Conservation (phyloP, 805 yeast genomes). For the Monosporozyma servazzii region DNA sequence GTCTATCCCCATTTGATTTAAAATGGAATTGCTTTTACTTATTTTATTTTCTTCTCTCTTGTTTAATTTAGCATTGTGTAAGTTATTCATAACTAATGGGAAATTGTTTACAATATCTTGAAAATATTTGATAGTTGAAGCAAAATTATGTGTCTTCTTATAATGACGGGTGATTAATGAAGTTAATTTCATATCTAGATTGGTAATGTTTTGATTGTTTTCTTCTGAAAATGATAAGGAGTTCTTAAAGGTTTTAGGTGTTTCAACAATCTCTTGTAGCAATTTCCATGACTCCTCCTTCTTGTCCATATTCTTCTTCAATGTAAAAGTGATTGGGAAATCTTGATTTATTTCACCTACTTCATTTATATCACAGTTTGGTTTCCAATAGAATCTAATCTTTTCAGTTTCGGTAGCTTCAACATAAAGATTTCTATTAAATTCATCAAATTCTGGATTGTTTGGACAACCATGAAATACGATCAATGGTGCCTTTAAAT, state of each 20-base stretch:
- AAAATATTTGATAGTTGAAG: conserved; percentile 29
- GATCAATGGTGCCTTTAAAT: conserved; percentile 40
- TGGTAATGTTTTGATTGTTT: conserved; percentile 19
- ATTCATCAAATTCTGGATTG: conserved; percentile 39
- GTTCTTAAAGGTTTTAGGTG: conserved; percentile 42
- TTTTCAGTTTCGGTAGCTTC: conserved; percentile 52
- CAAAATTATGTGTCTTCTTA: conserved; percentile 23
- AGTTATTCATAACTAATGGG: conserved; percentile 25
- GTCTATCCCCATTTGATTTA: conserved; percentile 21
- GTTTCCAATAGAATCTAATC: conserved; percentile 67
- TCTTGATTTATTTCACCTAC: neutral
- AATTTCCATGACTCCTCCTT: conserved; percentile 19
- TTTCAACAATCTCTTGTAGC: conserved; percentile 10
- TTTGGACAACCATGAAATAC: conserved; percentile 61
- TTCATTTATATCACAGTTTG: conserved; percentile 30
- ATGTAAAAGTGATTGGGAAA: conserved; percentile 25
- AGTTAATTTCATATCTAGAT: conserved; percentile 61
- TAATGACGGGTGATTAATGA: conserved; percentile 39
- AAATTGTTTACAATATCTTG: conserved; percentile 34
- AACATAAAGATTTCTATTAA: conserved; percentile 49
- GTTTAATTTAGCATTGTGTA: conserved; percentile 8
- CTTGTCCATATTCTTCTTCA: conserved; percentile 25
- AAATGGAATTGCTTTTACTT: conserved; percentile 10
- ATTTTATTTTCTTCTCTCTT: conserved; percentile 5
- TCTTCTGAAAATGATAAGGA: conserved; percentile 8